A percentile compares a stretch with the other conserved stretches of the same genome.
Conservation (phyloP, 495 filamentous ascomycete species). For the Apiosordaria backusii region DNA sequence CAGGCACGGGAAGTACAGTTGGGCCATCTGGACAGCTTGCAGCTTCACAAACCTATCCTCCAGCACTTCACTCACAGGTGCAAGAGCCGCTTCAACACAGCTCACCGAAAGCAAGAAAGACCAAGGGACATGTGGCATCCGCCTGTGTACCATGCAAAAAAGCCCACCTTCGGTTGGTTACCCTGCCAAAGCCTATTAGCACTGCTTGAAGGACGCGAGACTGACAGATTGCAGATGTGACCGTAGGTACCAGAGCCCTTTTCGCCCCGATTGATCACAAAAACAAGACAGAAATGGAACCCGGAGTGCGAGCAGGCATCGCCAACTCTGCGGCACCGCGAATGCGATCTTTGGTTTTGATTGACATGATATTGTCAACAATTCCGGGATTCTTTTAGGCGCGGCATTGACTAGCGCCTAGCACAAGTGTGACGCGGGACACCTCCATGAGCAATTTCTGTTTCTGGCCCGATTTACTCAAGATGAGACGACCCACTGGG, state of each 20-base stretch:
- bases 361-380: slow-evolving; percentile 32
- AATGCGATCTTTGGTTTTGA: slow-evolving; percentile 27
- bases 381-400: slow-evolving; percentile 33
- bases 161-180: slow-evolving; percentile 70
- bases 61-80: slow-evolving; percentile 31
- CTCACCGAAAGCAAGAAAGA: slow-evolving; percentile 67
- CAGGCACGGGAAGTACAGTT: slow-evolving; percentile 18
- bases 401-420: slow-evolving; percentile 28
- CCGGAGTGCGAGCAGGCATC: slow-evolving; percentile 22
- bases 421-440: slow-evolving; percentile 29
- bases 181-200: slow-evolving; percentile 11
- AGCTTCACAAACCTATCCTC: slow-evolving; percentile 32
- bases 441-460: slow-evolving; percentile 20
- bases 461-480: slow-evolving; percentile 18
- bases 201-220: slow-evolving; percentile 6
- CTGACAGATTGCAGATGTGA: slow-evolving; percentile 43
- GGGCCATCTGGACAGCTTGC: slow-evolving; percentile 28
- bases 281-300: slow-evolving; percentile 18
- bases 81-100: slow-evolving; percentile 38
- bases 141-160: slow-evolving; percentile 97
- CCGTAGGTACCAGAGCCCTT: slow-evolving; percentile 40
- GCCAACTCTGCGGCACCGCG: slow-evolving; percentile 25
- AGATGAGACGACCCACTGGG: slow-evolving; percentile 23
- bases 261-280: slow-evolving; percentile 19
- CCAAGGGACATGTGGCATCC: slow-evolving; percentile 93